These are phyloP conservation scores for Cyathus olla DNA, from an alignment of 1,284 basidiomycete species.

Conservation along the genomic window DNA sequence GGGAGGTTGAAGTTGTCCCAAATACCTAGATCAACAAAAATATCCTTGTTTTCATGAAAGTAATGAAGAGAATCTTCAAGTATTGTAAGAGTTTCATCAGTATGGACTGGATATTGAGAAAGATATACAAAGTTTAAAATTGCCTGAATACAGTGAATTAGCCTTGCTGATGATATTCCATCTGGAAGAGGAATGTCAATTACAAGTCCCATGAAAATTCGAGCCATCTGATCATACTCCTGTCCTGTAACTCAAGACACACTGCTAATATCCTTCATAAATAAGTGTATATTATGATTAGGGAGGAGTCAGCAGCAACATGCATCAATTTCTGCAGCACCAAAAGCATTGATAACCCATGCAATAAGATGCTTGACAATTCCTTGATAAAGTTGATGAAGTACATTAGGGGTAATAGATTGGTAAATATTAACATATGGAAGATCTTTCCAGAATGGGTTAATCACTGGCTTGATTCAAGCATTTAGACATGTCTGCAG, in stretches of 20 bases:
- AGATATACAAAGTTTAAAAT: conserved; percentile 43
- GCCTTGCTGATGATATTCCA: conserved; percentile 2
- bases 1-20: conserved; percentile 10
- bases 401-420: conserved; percentile 30
- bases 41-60: neutral
- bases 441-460: conserved; percentile 38
- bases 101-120: conserved; percentile 27
- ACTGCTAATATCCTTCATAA: neutral
- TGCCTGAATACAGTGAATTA: conserved; percentile 21
- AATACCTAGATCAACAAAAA: neutral
- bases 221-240: conserved; percentile 39
- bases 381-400: conserved; percentile 37
- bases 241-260: neutral
- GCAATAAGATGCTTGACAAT: conserved; percentile 36
- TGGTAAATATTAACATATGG: conserved; percentile 28
- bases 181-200: conserved; percentile 8
- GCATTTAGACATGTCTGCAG: conserved; percentile 11
- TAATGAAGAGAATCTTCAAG: neutral
- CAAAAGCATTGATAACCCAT: conserved; percentile 18
- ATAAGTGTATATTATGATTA: conserved; percentile 28
- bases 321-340: conserved; percentile 40
- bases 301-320: conserved; percentile 35
- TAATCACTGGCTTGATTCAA: conserved; percentile 20
- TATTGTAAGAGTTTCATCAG: neutral
- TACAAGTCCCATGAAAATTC: neutral